Percentiles rank a stretch among this genome's conserved stretches.
These are phyloP conservation scores for Backusella liffmaniae DNA, from an alignment of 192 early-diverging fungal species.

Conservation along the genomic window DNA sequence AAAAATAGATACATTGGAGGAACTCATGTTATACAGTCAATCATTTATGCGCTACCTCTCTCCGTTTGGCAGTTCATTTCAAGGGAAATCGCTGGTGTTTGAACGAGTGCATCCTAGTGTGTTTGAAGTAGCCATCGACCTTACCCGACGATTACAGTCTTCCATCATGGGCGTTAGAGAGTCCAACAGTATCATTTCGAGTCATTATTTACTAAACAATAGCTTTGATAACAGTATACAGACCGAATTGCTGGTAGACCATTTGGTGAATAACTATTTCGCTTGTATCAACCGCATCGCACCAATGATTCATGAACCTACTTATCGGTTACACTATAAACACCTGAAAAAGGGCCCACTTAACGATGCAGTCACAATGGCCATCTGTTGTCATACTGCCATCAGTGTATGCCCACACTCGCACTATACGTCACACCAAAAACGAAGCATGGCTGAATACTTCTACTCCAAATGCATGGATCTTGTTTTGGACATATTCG, in stretches of 20 bases:
- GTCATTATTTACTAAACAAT: background rate
- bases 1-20: background rate
- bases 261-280: background rate
- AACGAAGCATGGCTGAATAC: constrained; percentile 10
- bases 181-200: background rate
- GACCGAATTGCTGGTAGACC: background rate
- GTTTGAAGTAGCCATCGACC: background rate
- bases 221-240: background rate
- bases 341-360: constrained; percentile 1
- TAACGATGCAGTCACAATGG: constrained; percentile 11
- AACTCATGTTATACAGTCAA: background rate
- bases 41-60: constrained; percentile 8
- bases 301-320: constrained; percentile 10
- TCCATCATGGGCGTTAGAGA: background rate
- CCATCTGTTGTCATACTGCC: background rate
- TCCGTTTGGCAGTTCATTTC: constrained; percentile 8
- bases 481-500: background rate
- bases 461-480: constrained; percentile 1
- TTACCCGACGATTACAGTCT: background rate
- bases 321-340: constrained; percentile 6
- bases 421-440: background rate
- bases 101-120: background rate
- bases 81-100: background rate
- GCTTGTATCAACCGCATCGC: background rate
- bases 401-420: background rate